A percentile compares a stretch with the other conserved stretches of the same genome.
Conservation (phyloP, 2,329 filamentous ascomycete genomes). For the Drechslerella dactyloides region DNA sequence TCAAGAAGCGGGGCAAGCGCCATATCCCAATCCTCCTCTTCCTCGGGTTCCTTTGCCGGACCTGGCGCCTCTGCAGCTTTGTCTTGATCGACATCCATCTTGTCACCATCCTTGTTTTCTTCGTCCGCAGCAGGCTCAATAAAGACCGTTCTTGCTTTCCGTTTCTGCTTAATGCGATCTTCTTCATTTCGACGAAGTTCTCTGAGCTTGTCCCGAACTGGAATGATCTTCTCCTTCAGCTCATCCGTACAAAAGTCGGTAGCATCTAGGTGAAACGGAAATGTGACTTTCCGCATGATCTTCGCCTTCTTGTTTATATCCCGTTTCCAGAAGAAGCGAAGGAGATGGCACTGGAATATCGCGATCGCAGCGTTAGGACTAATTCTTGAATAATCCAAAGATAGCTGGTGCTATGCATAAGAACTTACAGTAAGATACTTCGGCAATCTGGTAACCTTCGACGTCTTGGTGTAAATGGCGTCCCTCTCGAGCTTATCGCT, state of each 20-base stretch:
- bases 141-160: constrained; percentile 42
- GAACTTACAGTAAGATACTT: constrained; percentile 82
- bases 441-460: constrained; percentile 85
- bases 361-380: not conserved
- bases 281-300: constrained; percentile 98
- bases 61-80: constrained; percentile 58
- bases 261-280: constrained; percentile 88
- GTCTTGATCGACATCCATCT: constrained; percentile 62
- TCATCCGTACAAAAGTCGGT: constrained; percentile 96
- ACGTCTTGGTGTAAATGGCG: constrained; percentile 85
- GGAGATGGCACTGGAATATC: constrained; percentile 69
- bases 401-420: not conserved
- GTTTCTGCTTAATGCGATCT: constrained; percentile 62
- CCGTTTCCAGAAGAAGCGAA: constrained; percentile 97
- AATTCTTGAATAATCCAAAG: not conserved
- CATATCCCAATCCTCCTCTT: constrained; percentile 72
- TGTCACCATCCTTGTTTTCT: constrained; percentile 62
- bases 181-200: constrained; percentile 94
- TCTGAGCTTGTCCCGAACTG: constrained; percentile 93
- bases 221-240: constrained; percentile 79
- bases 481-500: constrained; percentile 79
- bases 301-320: constrained; percentile 98
- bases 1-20: constrained; percentile 81
- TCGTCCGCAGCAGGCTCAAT: constrained; percentile 64
- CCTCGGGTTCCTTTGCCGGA: constrained; percentile 63